A percentile compares a stretch with the other conserved stretches of the same genome.
Evolutionary conservation across 1,284 basidiomycete species (phyloP).

Genomic region (Ustilago vetiveriae): DNA sequence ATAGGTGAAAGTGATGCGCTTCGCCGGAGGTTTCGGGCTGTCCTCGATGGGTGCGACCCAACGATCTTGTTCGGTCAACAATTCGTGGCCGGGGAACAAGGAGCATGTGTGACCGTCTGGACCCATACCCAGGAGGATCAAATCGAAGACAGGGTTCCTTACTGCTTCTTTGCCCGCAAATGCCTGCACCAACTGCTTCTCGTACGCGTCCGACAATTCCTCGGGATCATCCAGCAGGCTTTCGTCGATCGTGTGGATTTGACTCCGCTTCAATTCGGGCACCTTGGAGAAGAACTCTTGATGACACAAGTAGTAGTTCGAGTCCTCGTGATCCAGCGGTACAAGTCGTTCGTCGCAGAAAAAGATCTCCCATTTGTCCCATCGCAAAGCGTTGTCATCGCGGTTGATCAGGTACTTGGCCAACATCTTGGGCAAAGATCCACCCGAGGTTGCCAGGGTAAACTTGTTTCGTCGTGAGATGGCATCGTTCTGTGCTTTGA

Average conservation of each 20-base stretch:
- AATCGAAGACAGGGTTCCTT: slow-evolving; percentile 66
- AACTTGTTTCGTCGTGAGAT: slow-evolving; percentile 87
- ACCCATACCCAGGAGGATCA: slow-evolving; percentile 67
- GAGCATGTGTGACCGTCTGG: slow-evolving; percentile 93
- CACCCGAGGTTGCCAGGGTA: slow-evolving; percentile 91
- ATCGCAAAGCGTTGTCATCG: slow-evolving; percentile 76
- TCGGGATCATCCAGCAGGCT: slow-evolving; percentile 75
- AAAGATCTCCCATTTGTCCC: slow-evolving; percentile 98
- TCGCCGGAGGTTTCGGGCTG: slow-evolving; percentile 91
- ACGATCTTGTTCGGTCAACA: slow-evolving; percentile 83
- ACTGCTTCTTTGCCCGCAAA: slow-evolving; percentile 71
- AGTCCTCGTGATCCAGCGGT: slow-evolving; percentile 88
- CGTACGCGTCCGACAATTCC: slow-evolving; percentile 90
- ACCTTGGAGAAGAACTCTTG: slow-evolving; percentile 84
- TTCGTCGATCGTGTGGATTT: slow-evolving; percentile 87
- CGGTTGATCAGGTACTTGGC: slow-evolving; percentile 76
- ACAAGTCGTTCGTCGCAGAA: slow-evolving; percentile 97
- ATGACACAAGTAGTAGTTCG: slow-evolving; percentile 84
- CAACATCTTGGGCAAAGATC: slow-evolving; percentile 87
- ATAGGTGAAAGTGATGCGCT: slow-evolving; percentile 74
- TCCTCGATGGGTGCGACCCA: slow-evolving; percentile 96
- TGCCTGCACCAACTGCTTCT: slow-evolving; percentile 85
- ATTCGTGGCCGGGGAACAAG: slow-evolving; percentile 89
- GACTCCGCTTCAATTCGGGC: slow-evolving; percentile 75
- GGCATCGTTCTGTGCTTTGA: slow-evolving; percentile 88